Conservation (phyloP, 495 filamentous ascomycete genomes). For the Lophiostoma macrostomum region DNA sequence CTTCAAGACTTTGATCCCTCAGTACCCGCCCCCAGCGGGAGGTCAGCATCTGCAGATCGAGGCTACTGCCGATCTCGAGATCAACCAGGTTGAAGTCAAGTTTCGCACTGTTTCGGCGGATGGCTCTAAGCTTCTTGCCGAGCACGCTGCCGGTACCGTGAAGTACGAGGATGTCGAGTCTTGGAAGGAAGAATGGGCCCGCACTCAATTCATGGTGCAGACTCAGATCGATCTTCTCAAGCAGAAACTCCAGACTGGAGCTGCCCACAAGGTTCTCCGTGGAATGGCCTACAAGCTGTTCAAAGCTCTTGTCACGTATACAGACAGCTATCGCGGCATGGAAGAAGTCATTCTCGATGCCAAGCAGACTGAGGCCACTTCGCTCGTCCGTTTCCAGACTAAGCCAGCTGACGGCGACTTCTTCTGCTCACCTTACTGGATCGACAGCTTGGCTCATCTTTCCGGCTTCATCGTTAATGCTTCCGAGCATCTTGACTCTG, state of each 20-base stretch:
- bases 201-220: conserved; percentile 45
- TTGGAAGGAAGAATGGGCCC: conserved; percentile 43
- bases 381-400: conserved; percentile 45
- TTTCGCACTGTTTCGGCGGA: conserved; percentile 43
- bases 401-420: conserved; percentile 45
- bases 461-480: conserved; percentile 56
- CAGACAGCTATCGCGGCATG: conserved; percentile 43
- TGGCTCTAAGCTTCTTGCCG: conserved; percentile 38
- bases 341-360: conserved; percentile 47
- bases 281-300: conserved; percentile 52
- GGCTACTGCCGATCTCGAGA: conserved; percentile 44
- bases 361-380: conserved; percentile 45
- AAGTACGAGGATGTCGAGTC: conserved; percentile 42
- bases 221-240: conserved; percentile 45
- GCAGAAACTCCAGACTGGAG: conserved; percentile 42
- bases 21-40: conserved; percentile 39
- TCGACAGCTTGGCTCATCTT: conserved; percentile 51
- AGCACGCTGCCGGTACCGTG: conserved; percentile 42
- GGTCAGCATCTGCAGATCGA: conserved; percentile 45
- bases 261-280: conserved; percentile 46
- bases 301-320: conserved; percentile 45
- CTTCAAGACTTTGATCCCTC: conserved; percentile 42
- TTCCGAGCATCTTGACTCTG: conserved; percentile 47
- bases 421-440: conserved; percentile 46
- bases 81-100: conserved; percentile 36